A percentile compares a stretch with the other conserved stretches of the same genome.
These are phyloP conservation scores for Alternaria conjuncta DNA, from an alignment of 2,329 filamentous ascomycete species.

Conservation along the genomic window DNA sequence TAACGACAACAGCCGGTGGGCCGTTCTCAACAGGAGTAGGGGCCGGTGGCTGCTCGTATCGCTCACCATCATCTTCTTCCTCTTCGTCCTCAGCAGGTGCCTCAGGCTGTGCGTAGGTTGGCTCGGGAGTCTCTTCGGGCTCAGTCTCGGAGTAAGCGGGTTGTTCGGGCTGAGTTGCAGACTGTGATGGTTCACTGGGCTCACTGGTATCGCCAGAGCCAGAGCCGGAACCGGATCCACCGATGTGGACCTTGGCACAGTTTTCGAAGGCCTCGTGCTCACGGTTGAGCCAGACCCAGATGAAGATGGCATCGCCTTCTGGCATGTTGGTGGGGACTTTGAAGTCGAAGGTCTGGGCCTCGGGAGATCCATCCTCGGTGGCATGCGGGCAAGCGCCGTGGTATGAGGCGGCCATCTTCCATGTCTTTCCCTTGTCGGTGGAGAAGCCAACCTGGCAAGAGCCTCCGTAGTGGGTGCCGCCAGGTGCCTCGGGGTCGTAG, in stretches of 20 bases:
- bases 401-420: constrained; percentile 54
- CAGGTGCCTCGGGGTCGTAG: constrained; percentile 32
- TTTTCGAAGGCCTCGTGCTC: constrained; percentile 56
- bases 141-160: constrained; percentile 16
- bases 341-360: constrained; percentile 55
- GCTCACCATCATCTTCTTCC: not conserved
- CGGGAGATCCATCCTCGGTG: constrained; percentile 45
- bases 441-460: constrained; percentile 57
- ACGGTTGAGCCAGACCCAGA: constrained; percentile 58
- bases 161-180: constrained; percentile 18
- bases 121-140: constrained; percentile 12
- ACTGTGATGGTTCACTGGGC: constrained; percentile 15
- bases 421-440: constrained; percentile 52
- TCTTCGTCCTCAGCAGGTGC: constrained; percentile 1
- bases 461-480: constrained; percentile 55
- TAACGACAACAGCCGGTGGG: constrained; percentile 9
- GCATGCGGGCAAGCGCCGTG: constrained; percentile 57
- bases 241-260: constrained; percentile 55
- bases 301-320: constrained; percentile 52
- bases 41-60: constrained; percentile 1
- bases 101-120: constrained; percentile 6
- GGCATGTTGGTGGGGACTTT: constrained; percentile 53
- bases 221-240: constrained; percentile 23
- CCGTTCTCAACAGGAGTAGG: not conserved
- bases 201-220: constrained; percentile 12